These are phyloP conservation scores for Suillus alpinus DNA, from an alignment of 768 basidiomycete species.

Conservation along the genomic window DNA sequence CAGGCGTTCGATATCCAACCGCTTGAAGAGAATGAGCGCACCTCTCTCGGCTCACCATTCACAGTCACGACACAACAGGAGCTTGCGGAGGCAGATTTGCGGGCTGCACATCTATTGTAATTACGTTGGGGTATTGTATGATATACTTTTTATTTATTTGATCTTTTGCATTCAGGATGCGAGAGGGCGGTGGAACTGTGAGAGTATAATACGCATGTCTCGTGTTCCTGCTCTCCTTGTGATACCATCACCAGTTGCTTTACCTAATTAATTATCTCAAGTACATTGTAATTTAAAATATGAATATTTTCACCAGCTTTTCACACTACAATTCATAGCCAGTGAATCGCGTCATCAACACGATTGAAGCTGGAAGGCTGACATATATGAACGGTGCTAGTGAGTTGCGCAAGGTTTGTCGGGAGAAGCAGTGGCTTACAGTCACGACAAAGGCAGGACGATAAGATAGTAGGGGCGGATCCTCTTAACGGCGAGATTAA, in stretches of 20 bases:
- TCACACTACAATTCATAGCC: slow-evolving; percentile 11
- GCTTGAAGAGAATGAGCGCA: slow-evolving; percentile 30
- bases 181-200: neutral
- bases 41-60: slow-evolving; percentile 4
- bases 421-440: too few species aligned
- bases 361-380: neutral
- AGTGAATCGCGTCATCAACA: neutral
- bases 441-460: neutral
- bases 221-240: neutral
- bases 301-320: neutral
- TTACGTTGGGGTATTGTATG: neutral
- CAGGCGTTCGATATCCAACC: slow-evolving; percentile 47
- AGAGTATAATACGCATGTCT: neutral
- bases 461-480: neutral
- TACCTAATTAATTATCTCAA: slow-evolving; percentile 14
- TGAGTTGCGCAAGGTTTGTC: too few species aligned
- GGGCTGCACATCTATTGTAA: slow-evolving; percentile 54
- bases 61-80: slow-evolving; percentile 28
- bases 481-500: neutral
- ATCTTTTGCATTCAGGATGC: neutral
- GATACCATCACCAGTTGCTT: neutral
- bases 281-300: slow-evolving; percentile 18
- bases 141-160: slow-evolving; percentile 9
- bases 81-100: slow-evolving; percentile 46
- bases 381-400: neutral